These are phyloP conservation scores for Craspedostauros australis DNA, from an alignment of 108 stramenopile species.

Conservation along the genomic window DNA sequence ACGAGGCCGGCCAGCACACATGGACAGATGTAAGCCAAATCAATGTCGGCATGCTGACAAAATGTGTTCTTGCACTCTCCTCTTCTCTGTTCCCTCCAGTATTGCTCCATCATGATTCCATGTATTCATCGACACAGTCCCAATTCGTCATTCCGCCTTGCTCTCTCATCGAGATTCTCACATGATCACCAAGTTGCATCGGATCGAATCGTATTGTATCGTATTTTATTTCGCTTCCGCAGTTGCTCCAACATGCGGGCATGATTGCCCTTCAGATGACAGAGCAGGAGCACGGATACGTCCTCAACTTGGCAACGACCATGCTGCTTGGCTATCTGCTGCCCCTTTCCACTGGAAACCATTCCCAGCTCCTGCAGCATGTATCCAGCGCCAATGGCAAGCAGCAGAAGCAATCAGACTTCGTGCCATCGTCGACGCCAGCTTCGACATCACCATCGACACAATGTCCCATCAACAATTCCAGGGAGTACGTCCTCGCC, in stretches of 20 bases:
- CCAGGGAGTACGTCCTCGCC: constrained; percentile 12
- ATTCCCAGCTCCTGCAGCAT: constrained; percentile 28
- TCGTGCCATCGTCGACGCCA: neutral
- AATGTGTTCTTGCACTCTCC: no score
- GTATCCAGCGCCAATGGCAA: neutral
- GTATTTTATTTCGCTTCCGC: neutral
- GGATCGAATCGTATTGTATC: no score
- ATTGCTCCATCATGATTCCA: no score
- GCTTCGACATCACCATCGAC: neutral
- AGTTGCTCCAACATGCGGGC: constrained; percentile 37
- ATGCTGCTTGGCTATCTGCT: constrained; percentile 36
- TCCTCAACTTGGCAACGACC: constrained; percentile 27
- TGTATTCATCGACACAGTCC: no score
- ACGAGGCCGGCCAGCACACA: no score
- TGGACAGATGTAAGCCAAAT: no score
- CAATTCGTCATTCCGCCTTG: no score
- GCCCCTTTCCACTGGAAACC: constrained; percentile 45
- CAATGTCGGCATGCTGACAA: no score
- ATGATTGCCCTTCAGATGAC: constrained; percentile 29
- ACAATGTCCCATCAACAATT: neutral
- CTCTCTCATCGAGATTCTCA: no score
- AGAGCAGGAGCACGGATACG: constrained; percentile 33
- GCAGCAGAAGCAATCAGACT: neutral
- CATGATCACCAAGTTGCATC: no score
- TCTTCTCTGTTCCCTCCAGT: no score